These are phyloP conservation scores for Pascua guehoae DNA, from an alignment of 1,284 basidiomycete species.

Conservation along the genomic window DNA sequence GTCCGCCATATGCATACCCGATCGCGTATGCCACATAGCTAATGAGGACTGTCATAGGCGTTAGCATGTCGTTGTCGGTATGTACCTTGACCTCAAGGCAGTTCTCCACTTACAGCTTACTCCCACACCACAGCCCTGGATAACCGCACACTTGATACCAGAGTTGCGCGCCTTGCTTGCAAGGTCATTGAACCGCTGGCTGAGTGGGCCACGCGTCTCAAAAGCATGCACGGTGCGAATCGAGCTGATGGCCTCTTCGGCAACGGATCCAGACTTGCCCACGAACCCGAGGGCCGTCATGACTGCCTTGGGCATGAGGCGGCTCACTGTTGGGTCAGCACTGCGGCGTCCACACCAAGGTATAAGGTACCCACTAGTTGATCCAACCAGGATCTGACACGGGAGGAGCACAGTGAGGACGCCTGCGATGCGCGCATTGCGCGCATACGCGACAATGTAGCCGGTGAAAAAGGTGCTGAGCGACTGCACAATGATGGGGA, in stretches of 20 bases:
- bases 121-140: constrained; percentile 65
- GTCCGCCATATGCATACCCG: constrained; percentile 50
- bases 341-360: too few species aligned
- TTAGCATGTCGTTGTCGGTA: not conserved
- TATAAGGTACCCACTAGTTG: constrained; percentile 17
- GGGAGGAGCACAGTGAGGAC: constrained; percentile 84
- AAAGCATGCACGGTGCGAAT: constrained; percentile 76
- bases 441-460: constrained; percentile 59
- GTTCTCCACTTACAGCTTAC: constrained; percentile 42
- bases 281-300: constrained; percentile 64
- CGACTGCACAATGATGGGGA: constrained; percentile 54
- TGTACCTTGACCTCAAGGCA: not conserved
- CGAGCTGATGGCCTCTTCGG: constrained; percentile 79
- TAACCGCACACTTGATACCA: constrained; percentile 65
- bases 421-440: constrained; percentile 79
- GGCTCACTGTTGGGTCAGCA: not conserved
- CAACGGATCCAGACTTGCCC: constrained; percentile 77
- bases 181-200: constrained; percentile 65
- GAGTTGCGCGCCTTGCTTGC: constrained; percentile 59
- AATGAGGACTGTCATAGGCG: constrained; percentile 55
- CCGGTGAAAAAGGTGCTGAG: constrained; percentile 63
- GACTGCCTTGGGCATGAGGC: constrained; percentile 41
- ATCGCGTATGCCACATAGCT: constrained; percentile 60
- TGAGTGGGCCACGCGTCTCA: constrained; percentile 68
- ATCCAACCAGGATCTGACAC: constrained; percentile 68